Conservation (phyloP, 2,329 filamentous ascomycete species). For the Trichoderma gracile region DNA sequence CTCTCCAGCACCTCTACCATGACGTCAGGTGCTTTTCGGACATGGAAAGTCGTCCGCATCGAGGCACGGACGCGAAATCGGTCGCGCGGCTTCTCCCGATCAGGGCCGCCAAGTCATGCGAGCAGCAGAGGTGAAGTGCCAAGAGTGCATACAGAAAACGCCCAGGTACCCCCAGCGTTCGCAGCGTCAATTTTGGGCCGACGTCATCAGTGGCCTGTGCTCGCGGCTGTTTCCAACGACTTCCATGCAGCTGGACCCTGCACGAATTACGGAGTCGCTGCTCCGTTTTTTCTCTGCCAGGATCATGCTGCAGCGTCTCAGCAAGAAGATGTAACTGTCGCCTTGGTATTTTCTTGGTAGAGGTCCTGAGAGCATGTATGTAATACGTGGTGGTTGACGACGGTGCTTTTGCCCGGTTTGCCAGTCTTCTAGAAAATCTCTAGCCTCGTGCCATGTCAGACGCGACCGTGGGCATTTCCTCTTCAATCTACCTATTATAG, state of each 20-base stretch:
- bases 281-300: background rate
- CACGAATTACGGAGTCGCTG: conserved; percentile 1
- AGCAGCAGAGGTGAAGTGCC: background rate
- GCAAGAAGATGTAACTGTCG: too few species aligned
- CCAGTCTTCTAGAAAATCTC: conserved; percentile 9
- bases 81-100: conserved; percentile 12
- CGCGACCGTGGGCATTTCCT: too few species aligned
- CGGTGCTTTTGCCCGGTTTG: background rate
- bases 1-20: background rate
- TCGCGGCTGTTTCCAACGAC: background rate
- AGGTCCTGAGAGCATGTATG: too few species aligned
- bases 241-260: conserved; percentile 7
- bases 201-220: conserved; percentile 22
- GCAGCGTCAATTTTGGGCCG: background rate
- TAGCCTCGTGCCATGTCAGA: background rate
- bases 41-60: background rate
- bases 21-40: background rate
- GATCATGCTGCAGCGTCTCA: background rate
- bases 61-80: background rate
- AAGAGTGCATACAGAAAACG: background rate
- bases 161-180: background rate
- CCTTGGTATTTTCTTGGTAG: too few species aligned
- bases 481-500: too few species aligned
- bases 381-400: background rate
- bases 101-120: background rate